Evolutionary conservation across 2,329 filamentous ascomycete genomes (phyloP).

Genomic region (Coniochaeta sp.): DNA sequence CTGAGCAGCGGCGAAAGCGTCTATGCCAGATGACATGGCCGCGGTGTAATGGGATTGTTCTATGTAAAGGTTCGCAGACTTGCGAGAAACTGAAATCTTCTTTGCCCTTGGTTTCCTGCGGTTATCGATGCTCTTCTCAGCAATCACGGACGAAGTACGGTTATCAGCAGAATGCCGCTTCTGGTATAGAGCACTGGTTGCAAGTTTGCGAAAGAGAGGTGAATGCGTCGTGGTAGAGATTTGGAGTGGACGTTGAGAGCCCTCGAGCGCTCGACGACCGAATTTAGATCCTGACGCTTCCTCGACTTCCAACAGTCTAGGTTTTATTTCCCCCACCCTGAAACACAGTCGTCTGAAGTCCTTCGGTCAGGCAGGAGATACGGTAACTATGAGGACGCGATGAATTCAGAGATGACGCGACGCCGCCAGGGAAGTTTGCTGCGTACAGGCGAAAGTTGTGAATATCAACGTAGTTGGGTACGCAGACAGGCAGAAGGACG

Average conservation of each 20-base stretch:
- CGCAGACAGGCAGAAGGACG: neutral
- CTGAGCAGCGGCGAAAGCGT: neutral
- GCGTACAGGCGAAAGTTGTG: neutral
- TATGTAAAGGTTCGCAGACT: neutral
- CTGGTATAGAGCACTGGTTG: conserved; percentile 33
- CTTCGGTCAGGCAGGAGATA: neutral
- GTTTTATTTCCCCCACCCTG: neutral
- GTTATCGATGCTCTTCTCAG: conserved; percentile 13
- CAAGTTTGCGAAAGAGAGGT: conserved; percentile 58
- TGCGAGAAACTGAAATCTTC: conserved; percentile 13
- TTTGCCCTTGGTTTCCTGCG: conserved; percentile 17
- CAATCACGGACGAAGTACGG: conserved; percentile 5
- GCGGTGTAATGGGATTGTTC: neutral
- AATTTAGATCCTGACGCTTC: conserved; percentile 2
- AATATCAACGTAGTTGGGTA: neutral
- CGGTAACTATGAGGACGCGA: no score
- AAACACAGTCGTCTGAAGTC: neutral
- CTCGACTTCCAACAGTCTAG: neutral
- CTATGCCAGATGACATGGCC: neutral
- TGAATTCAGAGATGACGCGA: no score
- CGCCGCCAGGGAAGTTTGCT: no score
- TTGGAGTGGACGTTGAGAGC: conserved; percentile 12
- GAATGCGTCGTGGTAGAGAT: conserved; percentile 61
- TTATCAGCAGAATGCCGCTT: conserved; percentile 12
- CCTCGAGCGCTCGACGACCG: conserved; percentile 9